Evolutionary conservation across 2,329 filamentous ascomycete genomes (phyloP).

Genomic region (Aspergillus intermedius): DNA sequence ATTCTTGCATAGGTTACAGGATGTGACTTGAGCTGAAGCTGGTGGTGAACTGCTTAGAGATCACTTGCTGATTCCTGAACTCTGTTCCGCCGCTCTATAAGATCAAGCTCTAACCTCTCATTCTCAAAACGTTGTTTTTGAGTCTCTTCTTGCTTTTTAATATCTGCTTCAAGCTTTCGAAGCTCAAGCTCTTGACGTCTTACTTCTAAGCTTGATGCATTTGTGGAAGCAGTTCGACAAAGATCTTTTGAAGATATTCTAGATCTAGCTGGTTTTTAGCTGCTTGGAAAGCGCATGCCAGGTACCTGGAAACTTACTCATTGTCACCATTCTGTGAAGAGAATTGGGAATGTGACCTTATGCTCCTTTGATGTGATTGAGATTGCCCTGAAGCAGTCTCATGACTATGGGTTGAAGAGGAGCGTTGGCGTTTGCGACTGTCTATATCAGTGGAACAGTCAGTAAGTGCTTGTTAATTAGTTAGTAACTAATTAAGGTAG

Average conservation of each 20-base stretch:
- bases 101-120: background rate
- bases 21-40: background rate
- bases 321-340: background rate
- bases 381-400: background rate
- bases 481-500: background rate
- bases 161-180: background rate
- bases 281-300: background rate
- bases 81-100: background rate
- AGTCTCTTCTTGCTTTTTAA: background rate
- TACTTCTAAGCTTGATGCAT: background rate
- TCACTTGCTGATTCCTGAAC: background rate
- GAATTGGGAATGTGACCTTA: too few species aligned
- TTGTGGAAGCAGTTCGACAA: background rate
- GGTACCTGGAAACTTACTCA: background rate
- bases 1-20: background rate
- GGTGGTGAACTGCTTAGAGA: background rate
- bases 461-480: background rate
- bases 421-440: background rate
- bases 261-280: background rate
- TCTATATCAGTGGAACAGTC: background rate
- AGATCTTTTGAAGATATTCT: background rate
- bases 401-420: background rate
- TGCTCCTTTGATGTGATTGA: background rate
- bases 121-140: background rate
- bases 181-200: background rate